Evolutionary conservation across 768 basidiomycete genomes (phyloP).

Genomic region (Termitomyces sp.): DNA sequence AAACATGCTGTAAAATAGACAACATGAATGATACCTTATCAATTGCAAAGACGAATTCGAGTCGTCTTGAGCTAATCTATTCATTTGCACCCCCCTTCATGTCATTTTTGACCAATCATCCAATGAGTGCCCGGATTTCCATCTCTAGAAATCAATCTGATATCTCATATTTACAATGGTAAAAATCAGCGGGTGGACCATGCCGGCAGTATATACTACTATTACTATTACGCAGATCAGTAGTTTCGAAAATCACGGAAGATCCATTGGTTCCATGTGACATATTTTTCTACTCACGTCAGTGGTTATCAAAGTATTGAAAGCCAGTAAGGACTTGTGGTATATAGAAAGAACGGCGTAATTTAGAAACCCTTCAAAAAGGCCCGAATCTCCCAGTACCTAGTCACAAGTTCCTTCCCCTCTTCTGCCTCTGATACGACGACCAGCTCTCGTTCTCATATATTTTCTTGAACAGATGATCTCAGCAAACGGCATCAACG

Average conservation of each 20-base stretch:
- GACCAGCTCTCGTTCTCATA: background rate
- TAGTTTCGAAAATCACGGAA: background rate
- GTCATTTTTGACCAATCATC: background rate
- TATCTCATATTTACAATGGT: too few species aligned
- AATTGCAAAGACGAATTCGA: background rate
- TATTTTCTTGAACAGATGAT: background rate
- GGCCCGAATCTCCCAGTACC: background rate
- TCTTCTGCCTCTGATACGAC: background rate
- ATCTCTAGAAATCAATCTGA: background rate
- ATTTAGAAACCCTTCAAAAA: background rate
- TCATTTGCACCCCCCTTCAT: background rate
- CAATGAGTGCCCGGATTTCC: background rate
- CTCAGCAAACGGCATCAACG: background rate
- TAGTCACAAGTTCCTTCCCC: background rate
- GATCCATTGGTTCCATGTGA: background rate
- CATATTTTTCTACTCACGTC: background rate
- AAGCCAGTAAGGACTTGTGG: background rate
- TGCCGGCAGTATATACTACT: too few species aligned
- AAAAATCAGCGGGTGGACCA: too few species aligned
- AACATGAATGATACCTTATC: background rate
- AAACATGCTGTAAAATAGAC: too few species aligned
- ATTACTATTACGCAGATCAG: background rate
- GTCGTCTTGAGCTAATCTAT: background rate
- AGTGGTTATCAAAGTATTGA: background rate
- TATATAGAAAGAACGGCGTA: background rate